phyloP scores from a whole-genome alignment of 768 basidiomycete species.

The Rhodocollybia butyracea region DNA sequence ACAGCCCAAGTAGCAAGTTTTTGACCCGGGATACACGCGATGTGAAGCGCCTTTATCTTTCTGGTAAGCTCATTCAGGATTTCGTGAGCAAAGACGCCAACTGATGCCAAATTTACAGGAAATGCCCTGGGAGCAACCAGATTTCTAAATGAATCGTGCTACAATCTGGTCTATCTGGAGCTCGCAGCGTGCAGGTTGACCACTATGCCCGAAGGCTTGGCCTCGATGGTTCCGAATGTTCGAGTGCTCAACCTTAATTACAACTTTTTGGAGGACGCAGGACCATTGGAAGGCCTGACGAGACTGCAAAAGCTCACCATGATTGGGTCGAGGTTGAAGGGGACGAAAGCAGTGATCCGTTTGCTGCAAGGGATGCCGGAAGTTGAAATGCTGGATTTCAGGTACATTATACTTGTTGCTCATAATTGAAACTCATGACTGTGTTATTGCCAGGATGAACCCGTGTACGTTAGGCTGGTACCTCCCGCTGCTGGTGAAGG shows the following conservation, averaged over 20 bases:
- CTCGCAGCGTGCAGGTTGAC: conserved; percentile 82
- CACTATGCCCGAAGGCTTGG: conserved; percentile 65
- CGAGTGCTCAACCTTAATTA: conserved; percentile 94
- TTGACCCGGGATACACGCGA: conserved; percentile 78
- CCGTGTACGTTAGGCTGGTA: conserved; percentile 97
- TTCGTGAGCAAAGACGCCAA: conserved; percentile 1
- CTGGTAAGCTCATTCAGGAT: conserved; percentile 57
- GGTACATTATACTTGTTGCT: conserved; percentile 47
- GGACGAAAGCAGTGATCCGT: conserved; percentile 69
- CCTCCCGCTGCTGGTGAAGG: conserved; percentile 76
- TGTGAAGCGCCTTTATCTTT: conserved; percentile 92
- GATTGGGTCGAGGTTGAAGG: conserved; percentile 80
- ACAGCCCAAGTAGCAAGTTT: conserved; percentile 30
- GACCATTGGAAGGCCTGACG: conserved; percentile 64
- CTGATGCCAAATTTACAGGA: conserved; percentile 42
- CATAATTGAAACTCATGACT: conserved; percentile 1
- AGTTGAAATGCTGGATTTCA: conserved; percentile 87
- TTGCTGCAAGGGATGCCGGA: conserved; percentile 69
- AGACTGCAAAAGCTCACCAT: conserved; percentile 82
- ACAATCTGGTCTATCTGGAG: conserved; percentile 91
- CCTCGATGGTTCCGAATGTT: conserved; percentile 72
- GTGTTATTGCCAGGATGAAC: conserved; percentile 66
- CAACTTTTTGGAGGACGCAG: conserved; percentile 84
- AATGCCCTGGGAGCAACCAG: conserved; percentile 56
- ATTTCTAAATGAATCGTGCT: conserved; percentile 74